Evolutionary conservation across 192 early-diverging fungal species (phyloP), one percentile per base, ranked within the genome.

Genomic region (Podila epigama): DNA sequence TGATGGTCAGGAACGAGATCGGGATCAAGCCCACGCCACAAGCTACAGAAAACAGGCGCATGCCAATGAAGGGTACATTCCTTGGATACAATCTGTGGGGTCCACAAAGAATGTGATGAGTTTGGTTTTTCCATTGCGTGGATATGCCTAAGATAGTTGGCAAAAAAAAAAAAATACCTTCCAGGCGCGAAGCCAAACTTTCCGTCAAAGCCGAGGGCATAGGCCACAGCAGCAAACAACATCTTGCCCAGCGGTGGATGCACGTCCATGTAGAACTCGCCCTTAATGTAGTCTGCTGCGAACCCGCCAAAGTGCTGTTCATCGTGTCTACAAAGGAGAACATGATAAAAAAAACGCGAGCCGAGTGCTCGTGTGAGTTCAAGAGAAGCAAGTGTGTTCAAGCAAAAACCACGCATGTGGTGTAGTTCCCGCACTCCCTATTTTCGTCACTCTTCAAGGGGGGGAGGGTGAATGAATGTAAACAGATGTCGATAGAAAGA

Each of bases 261-360:
- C 7, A 97, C 93, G 66, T 98, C 96, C 84, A 98, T 97, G 79
- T 90, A 97, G 79, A 94, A 98, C 33, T 91, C 90, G 25, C 92
- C 85, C 40, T 89, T 91, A 63, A 98, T 85, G 75, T 98, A 98
- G 77, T 90, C 86, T 33, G 75, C 83, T 41, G 93, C 93, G 73
- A 96, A 97, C 65, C 94, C 95, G 40, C 94, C 95, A 83, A 97
- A 95, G 58, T 96, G 94, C 50, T 95, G 93, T 78, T 97, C 95
- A 75, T 96, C 95, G 78, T 95, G 96, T 2, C 90, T 90, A 51
- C 11, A 31, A 36, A 10, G 27, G 18, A 15, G 5, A 58, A 12
- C n/a, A 0, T 5, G 5, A 2, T 42, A n/a, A n/a, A n/a, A n/a
- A n/a, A n/a, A n/a, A n/a, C n/a, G n/a, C n/a, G n/a, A n/a, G n/a